Conservation (phyloP, 495 filamentous ascomycete genomes). For the Podospora bellae-mahoneyi region DNA sequence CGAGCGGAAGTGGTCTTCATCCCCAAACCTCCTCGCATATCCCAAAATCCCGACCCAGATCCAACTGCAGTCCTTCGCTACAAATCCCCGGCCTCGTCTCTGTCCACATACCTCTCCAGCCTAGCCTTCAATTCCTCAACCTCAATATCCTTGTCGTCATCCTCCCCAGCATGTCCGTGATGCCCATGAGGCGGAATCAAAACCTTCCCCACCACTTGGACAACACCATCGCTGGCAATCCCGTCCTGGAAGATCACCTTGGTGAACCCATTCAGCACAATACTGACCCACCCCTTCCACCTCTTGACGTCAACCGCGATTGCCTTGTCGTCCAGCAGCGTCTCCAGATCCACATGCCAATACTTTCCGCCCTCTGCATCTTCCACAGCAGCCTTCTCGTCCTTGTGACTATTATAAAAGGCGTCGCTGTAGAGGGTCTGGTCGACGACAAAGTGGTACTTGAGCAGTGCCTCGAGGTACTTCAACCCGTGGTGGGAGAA, state of each 20-base stretch:
- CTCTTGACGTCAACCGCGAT: constrained; percentile 65
- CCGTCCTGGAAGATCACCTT: constrained; percentile 61
- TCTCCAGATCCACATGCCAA: constrained; percentile 63
- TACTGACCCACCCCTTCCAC: constrained; percentile 57
- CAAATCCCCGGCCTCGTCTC: constrained; percentile 15
- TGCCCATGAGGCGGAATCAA: constrained; percentile 67
- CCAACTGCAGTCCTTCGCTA: neutral
- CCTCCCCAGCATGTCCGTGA: constrained; percentile 23
- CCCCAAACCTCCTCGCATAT: neutral
- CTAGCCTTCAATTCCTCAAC: constrained; percentile 29
- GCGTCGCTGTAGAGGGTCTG: constrained; percentile 81
- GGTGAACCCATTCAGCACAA: constrained; percentile 68
- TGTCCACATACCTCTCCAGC: constrained; percentile 29
- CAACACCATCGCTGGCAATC: constrained; percentile 66
- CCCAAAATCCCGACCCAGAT: neutral
- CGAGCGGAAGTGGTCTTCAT: neutral
- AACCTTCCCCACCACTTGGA: constrained; percentile 68
- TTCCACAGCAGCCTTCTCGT: constrained; percentile 9
- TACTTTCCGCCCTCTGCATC: constrained; percentile 19
- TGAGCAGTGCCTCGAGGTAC: constrained; percentile 68
- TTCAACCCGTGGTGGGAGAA: constrained; percentile 66
- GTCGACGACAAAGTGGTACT: constrained; percentile 73
- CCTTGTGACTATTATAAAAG: constrained; percentile 50
- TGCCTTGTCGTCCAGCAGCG: constrained; percentile 56
- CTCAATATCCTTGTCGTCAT: constrained; percentile 21